A percentile compares a stretch with the other conserved stretches of the same genome.
These are phyloP conservation scores for Pyrenula massariospora DNA, from an alignment of 495 filamentous ascomycete genomes.

Conservation along the genomic window DNA sequence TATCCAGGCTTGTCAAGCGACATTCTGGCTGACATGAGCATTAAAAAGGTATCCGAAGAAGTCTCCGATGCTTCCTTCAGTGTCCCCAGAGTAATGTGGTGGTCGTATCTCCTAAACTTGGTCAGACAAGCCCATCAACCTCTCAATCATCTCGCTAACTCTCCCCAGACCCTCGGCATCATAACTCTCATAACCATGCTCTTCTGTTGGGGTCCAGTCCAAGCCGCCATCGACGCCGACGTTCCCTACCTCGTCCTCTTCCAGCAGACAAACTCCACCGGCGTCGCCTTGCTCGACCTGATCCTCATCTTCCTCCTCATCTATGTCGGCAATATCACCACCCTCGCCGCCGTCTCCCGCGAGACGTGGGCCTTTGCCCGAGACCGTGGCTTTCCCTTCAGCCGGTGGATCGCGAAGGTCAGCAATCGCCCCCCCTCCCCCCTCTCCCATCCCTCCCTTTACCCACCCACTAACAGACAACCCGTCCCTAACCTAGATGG, in stretches of 20 bases:
- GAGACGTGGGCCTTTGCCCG: conserved; percentile 42
- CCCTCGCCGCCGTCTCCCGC: conserved; percentile 34
- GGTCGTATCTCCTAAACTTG: conserved; percentile 31
- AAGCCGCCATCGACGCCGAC: conserved; percentile 19
- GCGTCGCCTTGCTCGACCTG: conserved; percentile 16
- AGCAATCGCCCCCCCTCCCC: conserved; percentile 16
- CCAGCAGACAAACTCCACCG: conserved; percentile 5
- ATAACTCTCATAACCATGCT: conserved; percentile 27
- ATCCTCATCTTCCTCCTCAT: conserved; percentile 23
- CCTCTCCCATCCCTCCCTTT: conserved; percentile 7
- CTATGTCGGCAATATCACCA: conserved; percentile 19
- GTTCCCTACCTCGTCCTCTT: conserved; percentile 1
- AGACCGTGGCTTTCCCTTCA: conserved; percentile 34
- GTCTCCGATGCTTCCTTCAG: conserved; percentile 24
- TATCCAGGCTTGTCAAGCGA: no score
- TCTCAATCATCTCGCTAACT: not conserved
- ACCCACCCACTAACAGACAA: not conserved
- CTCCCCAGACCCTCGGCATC: conserved; percentile 17
- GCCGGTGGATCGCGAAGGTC: conserved; percentile 19
- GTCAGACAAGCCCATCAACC: no score
- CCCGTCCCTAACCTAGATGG: conserved; percentile 1
- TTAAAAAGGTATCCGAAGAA: no score
- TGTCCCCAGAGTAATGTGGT: conserved; percentile 32
- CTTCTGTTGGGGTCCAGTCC: conserved; percentile 30
- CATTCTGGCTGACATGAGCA: no score